Conservation (phyloP, 805 yeast species). For the Vanderwaltozyma verrucispora region DNA sequence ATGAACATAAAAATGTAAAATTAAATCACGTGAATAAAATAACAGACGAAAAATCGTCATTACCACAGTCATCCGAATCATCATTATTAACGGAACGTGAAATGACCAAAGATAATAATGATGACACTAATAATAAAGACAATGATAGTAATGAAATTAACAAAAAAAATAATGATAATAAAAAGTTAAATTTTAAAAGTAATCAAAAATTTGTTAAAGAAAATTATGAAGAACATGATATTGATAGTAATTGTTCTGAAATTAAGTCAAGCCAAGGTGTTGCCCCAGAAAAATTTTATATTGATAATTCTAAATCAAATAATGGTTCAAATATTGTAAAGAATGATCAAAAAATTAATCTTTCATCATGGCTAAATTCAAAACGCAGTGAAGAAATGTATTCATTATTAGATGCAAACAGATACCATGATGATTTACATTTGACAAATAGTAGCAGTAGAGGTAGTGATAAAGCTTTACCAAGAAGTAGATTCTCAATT, state of each 20-base stretch:
- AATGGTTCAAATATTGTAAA: background rate
- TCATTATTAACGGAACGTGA: background rate
- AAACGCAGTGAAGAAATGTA: conserved; percentile 18
- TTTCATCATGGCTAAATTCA: conserved; percentile 21
- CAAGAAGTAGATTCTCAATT: background rate
- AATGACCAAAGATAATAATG: background rate
- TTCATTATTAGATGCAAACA: conserved; percentile 11
- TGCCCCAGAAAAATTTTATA: conserved; percentile 3
- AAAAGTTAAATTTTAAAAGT: background rate
- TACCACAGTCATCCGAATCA: too few relatives aligned
- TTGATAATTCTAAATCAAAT: background rate
- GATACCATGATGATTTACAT: conserved; percentile 2
- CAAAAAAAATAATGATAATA: too few relatives aligned
- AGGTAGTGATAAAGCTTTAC: background rate
- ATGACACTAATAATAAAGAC: background rate
- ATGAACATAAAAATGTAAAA: too few relatives aligned
- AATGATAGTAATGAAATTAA: too few relatives aligned
- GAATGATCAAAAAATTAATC: conserved; percentile 6
- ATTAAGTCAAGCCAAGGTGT: conserved; percentile 2
- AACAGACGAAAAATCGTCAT: too few relatives aligned
- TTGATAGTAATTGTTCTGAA: background rate
- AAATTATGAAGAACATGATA: background rate
- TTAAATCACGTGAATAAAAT: too few relatives aligned
- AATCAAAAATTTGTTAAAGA: background rate
- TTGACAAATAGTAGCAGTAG: conserved; percentile 1